A percentile compares a stretch with the other conserved stretches of the same genome.
phyloP scores from a whole-genome alignment of 257 asterid genomes.

The Solanum dulcamara region DNA sequence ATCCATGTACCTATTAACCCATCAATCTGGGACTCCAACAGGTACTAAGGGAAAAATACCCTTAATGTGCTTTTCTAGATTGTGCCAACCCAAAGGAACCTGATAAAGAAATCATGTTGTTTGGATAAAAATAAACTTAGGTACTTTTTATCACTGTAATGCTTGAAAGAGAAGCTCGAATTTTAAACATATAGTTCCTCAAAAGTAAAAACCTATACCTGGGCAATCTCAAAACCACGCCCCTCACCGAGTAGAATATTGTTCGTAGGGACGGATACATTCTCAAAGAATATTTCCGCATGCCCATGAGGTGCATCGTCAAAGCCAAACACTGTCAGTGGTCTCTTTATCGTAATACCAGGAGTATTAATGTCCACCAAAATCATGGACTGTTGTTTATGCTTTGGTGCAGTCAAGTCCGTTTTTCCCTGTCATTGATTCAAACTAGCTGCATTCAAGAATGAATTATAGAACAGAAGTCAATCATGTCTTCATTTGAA shows the following conservation, averaged over 20 bases:
- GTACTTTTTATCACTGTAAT: not conserved
- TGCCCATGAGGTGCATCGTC: conserved; percentile 99
- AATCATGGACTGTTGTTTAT: conserved; percentile 90
- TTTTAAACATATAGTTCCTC: not conserved
- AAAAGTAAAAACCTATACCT: conserved; percentile 26
- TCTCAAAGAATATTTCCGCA: conserved; percentile 78
- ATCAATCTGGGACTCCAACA: too few species aligned
- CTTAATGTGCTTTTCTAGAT: not conserved
- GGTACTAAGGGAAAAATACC: too few species aligned
- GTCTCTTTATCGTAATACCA: conserved; percentile 65
- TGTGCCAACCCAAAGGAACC: not conserved
- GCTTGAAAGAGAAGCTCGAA: not conserved
- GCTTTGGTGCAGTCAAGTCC: conserved; percentile 63
- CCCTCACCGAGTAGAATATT: conserved; percentile 92
- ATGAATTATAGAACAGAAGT: not conserved
- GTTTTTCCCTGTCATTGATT: conserved; percentile 72
- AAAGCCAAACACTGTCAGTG: conserved; percentile 85
- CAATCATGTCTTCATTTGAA: not conserved
- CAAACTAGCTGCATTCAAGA: not conserved
- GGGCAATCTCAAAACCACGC: conserved; percentile 96
- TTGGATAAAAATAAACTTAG: not conserved
- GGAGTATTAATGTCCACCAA: conserved; percentile 72
- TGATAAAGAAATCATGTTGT: not conserved
- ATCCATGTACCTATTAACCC: too few species aligned
- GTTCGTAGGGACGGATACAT: conserved; percentile 51